These are phyloP conservation scores for Escovopsis weberi DNA, from an alignment of 2,329 filamentous ascomycete species.

Conservation along the genomic window DNA sequence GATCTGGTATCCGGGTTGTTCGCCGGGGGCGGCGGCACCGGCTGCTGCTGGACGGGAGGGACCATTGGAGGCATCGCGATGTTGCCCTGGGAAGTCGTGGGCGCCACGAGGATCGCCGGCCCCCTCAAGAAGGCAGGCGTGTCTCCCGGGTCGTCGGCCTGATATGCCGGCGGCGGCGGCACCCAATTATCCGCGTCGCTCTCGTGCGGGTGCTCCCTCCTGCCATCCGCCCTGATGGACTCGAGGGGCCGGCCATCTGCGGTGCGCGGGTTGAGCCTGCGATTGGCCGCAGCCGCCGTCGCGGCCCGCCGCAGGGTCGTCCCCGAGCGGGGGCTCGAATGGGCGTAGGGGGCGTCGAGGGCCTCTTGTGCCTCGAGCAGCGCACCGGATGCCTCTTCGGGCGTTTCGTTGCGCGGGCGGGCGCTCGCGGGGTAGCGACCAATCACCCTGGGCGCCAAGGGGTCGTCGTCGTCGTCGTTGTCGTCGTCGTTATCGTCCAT, in stretches of 20 bases:
- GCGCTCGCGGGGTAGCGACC: slow-evolving; percentile 13
- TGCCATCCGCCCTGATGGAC: slow-evolving; percentile 55
- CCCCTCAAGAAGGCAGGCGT: slow-evolving; percentile 42
- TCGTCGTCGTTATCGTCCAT: slow-evolving; percentile 30
- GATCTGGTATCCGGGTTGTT: no score
- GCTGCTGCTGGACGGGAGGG: neutral
- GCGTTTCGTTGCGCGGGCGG: slow-evolving; percentile 7
- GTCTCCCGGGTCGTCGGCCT: slow-evolving; percentile 45
- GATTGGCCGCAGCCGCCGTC: slow-evolving; percentile 60
- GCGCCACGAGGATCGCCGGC: slow-evolving; percentile 22
- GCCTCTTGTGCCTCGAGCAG: slow-evolving; percentile 44
- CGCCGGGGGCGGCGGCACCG: no score
- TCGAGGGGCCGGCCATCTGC: slow-evolving; percentile 39
- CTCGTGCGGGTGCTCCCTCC: slow-evolving; percentile 64
- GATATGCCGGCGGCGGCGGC: slow-evolving; percentile 70
- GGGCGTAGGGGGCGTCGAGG: slow-evolving; percentile 57
- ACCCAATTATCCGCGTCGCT: slow-evolving; percentile 85
- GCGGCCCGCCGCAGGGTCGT: slow-evolving; percentile 59
- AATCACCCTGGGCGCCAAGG: slow-evolving; percentile 36
- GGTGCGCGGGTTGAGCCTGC: slow-evolving; percentile 47
- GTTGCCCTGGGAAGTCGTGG: neutral
- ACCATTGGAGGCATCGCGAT: neutral
- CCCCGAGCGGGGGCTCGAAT: slow-evolving; percentile 55
- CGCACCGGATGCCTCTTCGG: slow-evolving; percentile 28
- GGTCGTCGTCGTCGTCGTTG: slow-evolving; percentile 30